phyloP scores from a whole-genome alignment of 2,329 filamentous ascomycete species.

The Fusarium nurragi region DNA sequence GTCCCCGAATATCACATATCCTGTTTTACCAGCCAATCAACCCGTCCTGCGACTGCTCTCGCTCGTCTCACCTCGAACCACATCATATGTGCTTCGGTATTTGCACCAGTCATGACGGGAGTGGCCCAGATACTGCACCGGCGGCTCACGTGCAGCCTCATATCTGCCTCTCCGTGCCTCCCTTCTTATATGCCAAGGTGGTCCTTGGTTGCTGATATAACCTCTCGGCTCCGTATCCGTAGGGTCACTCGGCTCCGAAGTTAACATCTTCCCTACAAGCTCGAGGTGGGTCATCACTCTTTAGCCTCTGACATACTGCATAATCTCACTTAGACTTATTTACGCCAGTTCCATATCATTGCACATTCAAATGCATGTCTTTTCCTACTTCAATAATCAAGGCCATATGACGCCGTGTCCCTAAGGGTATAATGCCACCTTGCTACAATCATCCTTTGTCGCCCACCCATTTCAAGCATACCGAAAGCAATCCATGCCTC shows the following conservation, averaged over 20 bases:
- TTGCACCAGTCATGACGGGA: neutral
- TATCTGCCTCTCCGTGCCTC: neutral
- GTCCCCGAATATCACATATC: neutral
- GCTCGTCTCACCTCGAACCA: neutral
- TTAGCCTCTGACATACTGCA: too few relatives aligned
- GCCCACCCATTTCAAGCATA: constrained; percentile 1
- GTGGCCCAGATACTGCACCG: neutral
- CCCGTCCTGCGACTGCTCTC: neutral
- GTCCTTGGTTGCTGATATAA: neutral
- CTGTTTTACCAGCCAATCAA: neutral
- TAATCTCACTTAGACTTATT: neutral
- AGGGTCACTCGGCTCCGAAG: too few relatives aligned
- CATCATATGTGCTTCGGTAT: neutral
- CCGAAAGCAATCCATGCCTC: constrained; percentile 6
- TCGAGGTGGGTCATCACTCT: too few relatives aligned
- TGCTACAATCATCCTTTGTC: constrained; percentile 4
- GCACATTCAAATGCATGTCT: neutral
- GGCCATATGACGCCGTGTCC: constrained; percentile 18
- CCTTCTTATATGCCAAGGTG: too few relatives aligned
- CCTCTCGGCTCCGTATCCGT: neutral
- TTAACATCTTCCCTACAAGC: too few relatives aligned
- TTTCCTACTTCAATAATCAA: neutral
- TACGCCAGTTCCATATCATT: neutral
- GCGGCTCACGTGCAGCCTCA: neutral
- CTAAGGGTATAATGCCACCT: constrained; percentile 32